A percentile compares a stretch with the other conserved stretches of the same genome.
phyloP scores from a whole-genome alignment of 2,329 filamentous ascomycete species.

The Talaromyces verruculosus region DNA sequence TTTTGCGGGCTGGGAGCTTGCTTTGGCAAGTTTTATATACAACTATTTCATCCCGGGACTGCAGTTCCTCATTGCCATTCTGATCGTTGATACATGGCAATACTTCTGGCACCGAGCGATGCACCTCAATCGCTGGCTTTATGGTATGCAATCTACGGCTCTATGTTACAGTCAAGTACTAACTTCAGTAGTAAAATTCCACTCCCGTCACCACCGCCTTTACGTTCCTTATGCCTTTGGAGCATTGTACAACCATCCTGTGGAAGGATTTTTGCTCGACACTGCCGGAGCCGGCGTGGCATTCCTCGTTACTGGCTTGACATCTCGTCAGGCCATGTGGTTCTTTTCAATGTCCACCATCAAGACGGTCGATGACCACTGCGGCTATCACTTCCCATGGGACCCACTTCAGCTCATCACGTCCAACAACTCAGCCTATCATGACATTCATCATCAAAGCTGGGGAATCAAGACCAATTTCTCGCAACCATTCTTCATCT shows the following conservation, averaged over 20 bases:
- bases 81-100: conserved; percentile 92
- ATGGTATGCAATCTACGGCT: conserved; percentile 62
- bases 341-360: conserved; percentile 88
- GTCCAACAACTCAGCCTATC: conserved; percentile 92
- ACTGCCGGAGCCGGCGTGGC: conserved; percentile 81
- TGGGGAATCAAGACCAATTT: conserved; percentile 85
- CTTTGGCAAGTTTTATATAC: conserved; percentile 74
- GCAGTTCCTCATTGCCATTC: conserved; percentile 73
- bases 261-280: conserved; percentile 92
- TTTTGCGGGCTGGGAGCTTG: conserved; percentile 81
- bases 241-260: conserved; percentile 91
- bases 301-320: conserved; percentile 80
- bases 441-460: conserved; percentile 97
- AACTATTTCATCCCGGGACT: conserved; percentile 71
- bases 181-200: conserved; percentile 68
- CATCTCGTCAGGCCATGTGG: conserved; percentile 78
- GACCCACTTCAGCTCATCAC: conserved; percentile 90
- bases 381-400: conserved; percentile 92
- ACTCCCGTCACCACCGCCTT: conserved; percentile 91
- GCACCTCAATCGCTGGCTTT: conserved; percentile 97
- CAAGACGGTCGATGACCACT: conserved; percentile 98
- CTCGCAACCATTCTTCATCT: conserved; percentile 68
- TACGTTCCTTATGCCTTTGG: conserved; percentile 98
- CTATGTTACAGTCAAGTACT: background rate
- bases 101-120: conserved; percentile 96